A percentile compares a stretch with the other conserved stretches of the same genome.
Evolutionary conservation across 2,329 filamentous ascomycete species (phyloP).

Genomic region (Xylariaceae sp.): DNA sequence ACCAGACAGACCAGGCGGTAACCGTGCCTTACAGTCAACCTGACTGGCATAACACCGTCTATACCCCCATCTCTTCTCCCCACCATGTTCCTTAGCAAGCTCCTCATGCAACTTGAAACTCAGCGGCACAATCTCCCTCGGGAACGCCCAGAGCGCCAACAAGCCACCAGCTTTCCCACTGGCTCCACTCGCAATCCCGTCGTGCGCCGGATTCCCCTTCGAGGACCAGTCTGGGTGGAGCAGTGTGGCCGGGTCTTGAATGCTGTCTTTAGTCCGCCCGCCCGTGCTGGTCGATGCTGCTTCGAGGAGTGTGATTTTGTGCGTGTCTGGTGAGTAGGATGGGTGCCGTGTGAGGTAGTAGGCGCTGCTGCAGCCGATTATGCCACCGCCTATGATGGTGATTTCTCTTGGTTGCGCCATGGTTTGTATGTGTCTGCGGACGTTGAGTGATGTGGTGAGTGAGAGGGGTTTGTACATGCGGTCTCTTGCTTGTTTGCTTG

Average conservation of each 20-base stretch:
- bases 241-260: slow-evolving; percentile 29
- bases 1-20: slow-evolving; percentile 21
- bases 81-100: slow-evolving; percentile 64
- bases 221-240: slow-evolving; percentile 23
- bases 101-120: slow-evolving; percentile 68
- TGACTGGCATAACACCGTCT: slow-evolving; percentile 38
- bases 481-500: too few relatives aligned
- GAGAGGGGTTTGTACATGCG: too few relatives aligned
- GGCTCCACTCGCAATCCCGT: slow-evolving; percentile 65
- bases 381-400: slow-evolving; percentile 59
- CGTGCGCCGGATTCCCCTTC: slow-evolving; percentile 31
- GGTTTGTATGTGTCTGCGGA: not conserved
- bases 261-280: slow-evolving; percentile 32
- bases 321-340: slow-evolving; percentile 58
- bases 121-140: slow-evolving; percentile 64
- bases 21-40: slow-evolving; percentile 29
- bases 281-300: slow-evolving; percentile 47
- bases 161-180: slow-evolving; percentile 76
- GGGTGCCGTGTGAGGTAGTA: slow-evolving; percentile 72
- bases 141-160: slow-evolving; percentile 72
- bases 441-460: too few relatives aligned
- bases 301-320: slow-evolving; percentile 69
- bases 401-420: slow-evolving; percentile 25
- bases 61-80: slow-evolving; percentile 68
- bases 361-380: slow-evolving; percentile 70